These are phyloP conservation scores for Talaromyces sp. DNA, from an alignment of 2,329 filamentous ascomycete species.

Conservation along the genomic window DNA sequence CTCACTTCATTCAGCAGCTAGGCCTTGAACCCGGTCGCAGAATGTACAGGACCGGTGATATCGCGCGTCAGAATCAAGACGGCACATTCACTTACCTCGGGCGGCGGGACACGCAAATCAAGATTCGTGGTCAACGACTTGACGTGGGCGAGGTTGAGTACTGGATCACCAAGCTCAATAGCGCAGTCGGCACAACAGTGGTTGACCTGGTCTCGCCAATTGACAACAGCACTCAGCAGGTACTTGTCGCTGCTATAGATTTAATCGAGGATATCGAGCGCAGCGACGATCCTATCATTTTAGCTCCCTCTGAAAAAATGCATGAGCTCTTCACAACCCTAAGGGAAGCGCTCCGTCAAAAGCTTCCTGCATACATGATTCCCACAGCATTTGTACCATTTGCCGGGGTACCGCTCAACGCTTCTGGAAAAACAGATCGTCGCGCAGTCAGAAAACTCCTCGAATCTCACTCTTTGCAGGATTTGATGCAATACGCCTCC, in stretches of 20 bases:
- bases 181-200: not conserved
- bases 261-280: not conserved
- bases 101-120: slow-evolving; percentile 39
- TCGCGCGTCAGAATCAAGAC: slow-evolving; percentile 28
- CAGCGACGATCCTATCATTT: not conserved
- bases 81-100: slow-evolving; percentile 34
- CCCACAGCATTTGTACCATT: not conserved
- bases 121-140: slow-evolving; percentile 41
- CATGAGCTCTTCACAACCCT: not conserved
- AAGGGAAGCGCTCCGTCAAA: not conserved
- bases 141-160: slow-evolving; percentile 42
- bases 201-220: not conserved
- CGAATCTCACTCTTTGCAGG: not conserved
- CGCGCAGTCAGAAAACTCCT: not conserved
- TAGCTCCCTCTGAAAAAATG: not conserved
- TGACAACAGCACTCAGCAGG: not conserved
- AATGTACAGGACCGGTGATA: not conserved
- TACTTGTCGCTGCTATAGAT: not conserved
- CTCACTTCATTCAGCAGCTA: not conserved
- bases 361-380: not conserved
- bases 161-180: not conserved
- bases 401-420: not conserved
- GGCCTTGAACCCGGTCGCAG: not conserved
- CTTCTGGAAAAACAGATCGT: not conserved
- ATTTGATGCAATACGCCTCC: not conserved